These are phyloP conservation scores for Pseudogymnoascus sp. DNA, from an alignment of 2,329 filamentous ascomycete species.

Conservation along the genomic window DNA sequence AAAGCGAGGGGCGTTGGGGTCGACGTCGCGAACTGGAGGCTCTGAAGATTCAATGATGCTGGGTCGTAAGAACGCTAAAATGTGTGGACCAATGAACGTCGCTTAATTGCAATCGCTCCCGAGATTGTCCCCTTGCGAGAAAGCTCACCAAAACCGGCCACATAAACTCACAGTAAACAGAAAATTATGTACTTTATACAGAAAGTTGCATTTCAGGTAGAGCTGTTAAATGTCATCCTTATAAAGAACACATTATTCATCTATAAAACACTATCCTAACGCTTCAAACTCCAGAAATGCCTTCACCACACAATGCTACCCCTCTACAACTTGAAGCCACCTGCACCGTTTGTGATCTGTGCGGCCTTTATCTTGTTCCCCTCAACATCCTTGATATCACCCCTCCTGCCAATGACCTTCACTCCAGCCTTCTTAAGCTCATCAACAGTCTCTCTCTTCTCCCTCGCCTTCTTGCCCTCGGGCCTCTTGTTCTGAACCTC, in stretches of 20 bases:
- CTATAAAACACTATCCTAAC: constrained; percentile 8
- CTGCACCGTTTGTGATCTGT: constrained; percentile 42
- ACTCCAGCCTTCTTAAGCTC: constrained; percentile 75
- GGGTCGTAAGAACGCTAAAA: constrained; percentile 8
- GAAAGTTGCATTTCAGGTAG: not conserved
- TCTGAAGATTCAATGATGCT: constrained; percentile 9
- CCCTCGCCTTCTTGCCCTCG: constrained; percentile 50
- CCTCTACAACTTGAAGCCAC: constrained; percentile 52
- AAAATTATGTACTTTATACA: not conserved
- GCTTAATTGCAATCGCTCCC: constrained; percentile 8
- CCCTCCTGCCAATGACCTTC: constrained; percentile 85
- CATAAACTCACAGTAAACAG: not conserved
- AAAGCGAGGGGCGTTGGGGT: not conserved
- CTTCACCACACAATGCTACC: not conserved
- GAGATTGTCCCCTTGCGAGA: not conserved
- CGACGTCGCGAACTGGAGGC: constrained; percentile 4
- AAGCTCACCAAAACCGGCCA: constrained; percentile 8
- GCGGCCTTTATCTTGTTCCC: constrained; percentile 61
- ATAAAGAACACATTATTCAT: constrained; percentile 6
- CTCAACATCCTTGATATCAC: constrained; percentile 74
- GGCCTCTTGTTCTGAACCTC: constrained; percentile 39
- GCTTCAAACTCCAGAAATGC: constrained; percentile 7
- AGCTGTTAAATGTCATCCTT: constrained; percentile 1
- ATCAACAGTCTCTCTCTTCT: constrained; percentile 40
- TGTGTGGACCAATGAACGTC: constrained; percentile 6